These are phyloP conservation scores for Leccinum pseudoinsigne DNA, from an alignment of 1,284 basidiomycete genomes.

Conservation along the genomic window DNA sequence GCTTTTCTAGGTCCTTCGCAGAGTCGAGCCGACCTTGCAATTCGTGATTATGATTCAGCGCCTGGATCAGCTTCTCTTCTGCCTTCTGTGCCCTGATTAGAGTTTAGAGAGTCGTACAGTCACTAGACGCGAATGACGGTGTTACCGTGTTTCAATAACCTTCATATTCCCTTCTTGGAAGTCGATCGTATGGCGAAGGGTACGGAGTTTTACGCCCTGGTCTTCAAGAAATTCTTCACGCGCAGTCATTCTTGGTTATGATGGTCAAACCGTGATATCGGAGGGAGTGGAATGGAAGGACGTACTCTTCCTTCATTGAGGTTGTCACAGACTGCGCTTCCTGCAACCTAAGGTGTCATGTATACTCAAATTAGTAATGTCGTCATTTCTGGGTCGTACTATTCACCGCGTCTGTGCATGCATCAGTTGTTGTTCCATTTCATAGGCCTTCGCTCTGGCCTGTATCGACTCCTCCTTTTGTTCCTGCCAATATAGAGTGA, in stretches of 20 bases:
- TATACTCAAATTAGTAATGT: conserved; percentile 16
- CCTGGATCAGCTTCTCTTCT: conserved; percentile 21
- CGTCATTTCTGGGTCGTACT: neutral
- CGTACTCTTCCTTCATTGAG: conserved; percentile 35
- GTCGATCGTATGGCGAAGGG: conserved; percentile 31
- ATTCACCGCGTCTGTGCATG: conserved; percentile 25
- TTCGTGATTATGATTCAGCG: conserved; percentile 22
- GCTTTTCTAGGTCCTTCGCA: conserved; percentile 27
- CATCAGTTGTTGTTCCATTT: conserved; percentile 32
- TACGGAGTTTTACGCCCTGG: conserved; percentile 25
- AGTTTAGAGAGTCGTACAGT: conserved; percentile 14
- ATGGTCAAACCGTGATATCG: conserved; percentile 16
- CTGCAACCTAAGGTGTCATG: conserved; percentile 21
- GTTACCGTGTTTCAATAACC: conserved; percentile 29
- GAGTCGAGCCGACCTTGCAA: conserved; percentile 33
- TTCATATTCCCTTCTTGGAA: conserved; percentile 32
- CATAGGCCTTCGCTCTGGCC: conserved; percentile 18
- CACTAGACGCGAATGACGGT: neutral
- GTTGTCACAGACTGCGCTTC: conserved; percentile 28
- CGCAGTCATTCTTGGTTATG: conserved; percentile 21
- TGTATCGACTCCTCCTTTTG: conserved; percentile 33
- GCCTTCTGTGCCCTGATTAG: conserved; percentile 23
- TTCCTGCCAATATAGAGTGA: conserved; percentile 26
- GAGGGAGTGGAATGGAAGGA: conserved; percentile 22
- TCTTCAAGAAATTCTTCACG: conserved; percentile 28